A percentile compares a stretch with the other conserved stretches of the same genome.
These are phyloP conservation scores for Penicillium silybi DNA, from an alignment of 495 filamentous ascomycete genomes.

Conservation along the genomic window DNA sequence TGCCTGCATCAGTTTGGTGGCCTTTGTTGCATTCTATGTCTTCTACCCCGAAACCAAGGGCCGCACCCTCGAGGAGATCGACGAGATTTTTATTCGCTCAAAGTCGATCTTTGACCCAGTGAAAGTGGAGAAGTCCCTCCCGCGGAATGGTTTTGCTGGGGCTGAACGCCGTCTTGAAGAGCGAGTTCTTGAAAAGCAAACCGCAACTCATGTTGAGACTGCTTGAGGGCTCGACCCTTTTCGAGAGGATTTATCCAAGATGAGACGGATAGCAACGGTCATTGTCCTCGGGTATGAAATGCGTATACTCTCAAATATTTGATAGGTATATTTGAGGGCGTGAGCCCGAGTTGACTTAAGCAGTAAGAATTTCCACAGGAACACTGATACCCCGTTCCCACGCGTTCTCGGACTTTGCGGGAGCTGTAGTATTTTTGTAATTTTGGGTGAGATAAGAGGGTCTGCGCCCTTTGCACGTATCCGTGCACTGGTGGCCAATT, in stretches of 20 bases:
- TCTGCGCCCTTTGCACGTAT: too few species aligned
- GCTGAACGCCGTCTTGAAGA: not conserved
- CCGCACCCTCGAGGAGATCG: slow-evolving; percentile 44
- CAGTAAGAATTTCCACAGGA: too few species aligned
- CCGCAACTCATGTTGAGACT: not conserved
- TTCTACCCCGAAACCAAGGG: slow-evolving; percentile 46
- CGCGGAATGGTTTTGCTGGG: not conserved
- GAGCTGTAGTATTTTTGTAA: too few species aligned
- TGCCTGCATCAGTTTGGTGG: slow-evolving; percentile 35
- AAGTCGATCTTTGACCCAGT: slow-evolving; percentile 22
- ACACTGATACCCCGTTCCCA: too few species aligned
- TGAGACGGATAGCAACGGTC: too few species aligned
- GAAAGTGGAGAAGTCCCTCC: not conserved
- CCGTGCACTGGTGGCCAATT: too few species aligned
- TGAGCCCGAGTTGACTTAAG: too few species aligned
- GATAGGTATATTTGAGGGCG: too few species aligned
- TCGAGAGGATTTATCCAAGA: not conserved
- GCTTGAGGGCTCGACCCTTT: not conserved
- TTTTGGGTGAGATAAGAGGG: too few species aligned
- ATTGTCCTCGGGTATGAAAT: too few species aligned
- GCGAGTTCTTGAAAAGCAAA: not conserved
- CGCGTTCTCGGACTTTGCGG: too few species aligned
- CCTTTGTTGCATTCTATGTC: slow-evolving; percentile 32
- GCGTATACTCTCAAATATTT: too few species aligned
- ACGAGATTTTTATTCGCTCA: slow-evolving; percentile 49